These are phyloP conservation scores for Sophora flavescens DNA, from an alignment of 306 rosid species.

Conservation along the genomic window DNA sequence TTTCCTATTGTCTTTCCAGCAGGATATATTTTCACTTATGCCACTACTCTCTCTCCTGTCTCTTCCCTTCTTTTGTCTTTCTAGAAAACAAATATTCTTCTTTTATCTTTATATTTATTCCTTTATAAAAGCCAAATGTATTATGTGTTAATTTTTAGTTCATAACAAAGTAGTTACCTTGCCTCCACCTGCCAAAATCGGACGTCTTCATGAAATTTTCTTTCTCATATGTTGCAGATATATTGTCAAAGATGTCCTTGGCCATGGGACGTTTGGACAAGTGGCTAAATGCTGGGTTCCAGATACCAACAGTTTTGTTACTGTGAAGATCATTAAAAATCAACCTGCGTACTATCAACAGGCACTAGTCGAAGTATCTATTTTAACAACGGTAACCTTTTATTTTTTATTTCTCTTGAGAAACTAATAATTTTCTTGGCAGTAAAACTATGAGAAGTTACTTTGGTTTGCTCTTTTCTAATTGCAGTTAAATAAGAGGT, in stretches of 20 bases:
- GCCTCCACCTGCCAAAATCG: neutral
- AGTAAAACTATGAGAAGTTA: slow-evolving; percentile 8
- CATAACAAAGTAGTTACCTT: neutral
- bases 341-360: slow-evolving; percentile 89
- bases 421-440: neutral
- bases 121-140: neutral
- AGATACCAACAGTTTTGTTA: slow-evolving; percentile 62
- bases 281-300: slow-evolving; percentile 82
- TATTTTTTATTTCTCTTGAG: neutral
- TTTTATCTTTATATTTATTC: slow-evolving; percentile 3
- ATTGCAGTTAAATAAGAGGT: slow-evolving; percentile 74
- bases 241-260: slow-evolving; percentile 81
- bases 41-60: neutral
- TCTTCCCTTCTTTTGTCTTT: neutral
- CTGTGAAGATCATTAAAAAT: slow-evolving; percentile 81
- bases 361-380: slow-evolving; percentile 85
- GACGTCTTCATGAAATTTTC: neutral
- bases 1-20: slow-evolving; percentile 8
- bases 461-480: slow-evolving; percentile 11
- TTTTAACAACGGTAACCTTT: slow-evolving; percentile 64
- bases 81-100: neutral
- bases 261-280: slow-evolving; percentile 88
- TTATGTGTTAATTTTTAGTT: neutral
- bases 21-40: neutral
- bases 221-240: slow-evolving; percentile 54